Evolutionary conservation across 352 stramenopile species (phyloP), one percentile per base, ranked within the genome.

Genomic region (Blastocystis sp.): DNA sequence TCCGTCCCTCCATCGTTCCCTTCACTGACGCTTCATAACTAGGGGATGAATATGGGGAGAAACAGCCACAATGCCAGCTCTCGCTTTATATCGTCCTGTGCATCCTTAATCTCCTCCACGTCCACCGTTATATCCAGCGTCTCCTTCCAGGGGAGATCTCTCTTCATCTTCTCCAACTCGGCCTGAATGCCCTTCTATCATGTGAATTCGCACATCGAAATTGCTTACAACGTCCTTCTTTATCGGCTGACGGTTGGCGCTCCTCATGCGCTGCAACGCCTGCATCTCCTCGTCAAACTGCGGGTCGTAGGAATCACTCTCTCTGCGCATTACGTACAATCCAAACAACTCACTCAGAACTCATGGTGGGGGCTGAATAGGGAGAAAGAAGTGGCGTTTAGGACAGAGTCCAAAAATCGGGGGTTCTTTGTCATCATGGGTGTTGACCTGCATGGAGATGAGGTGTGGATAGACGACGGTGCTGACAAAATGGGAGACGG

Each of bases 21-120:
- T 77, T 87, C 28, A 87, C 62, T 3, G 77, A 77, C 10, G 77
- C 77, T 78, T 87, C 77, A 45, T 87, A 87, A 28, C 77, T 87
- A 82, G 17, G 60, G 10, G 63, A 24, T 43, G 21, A 80, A 24
- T 59, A 7, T 2, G 79, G 4, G 38, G n/a, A 14, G 19, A 34
- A 45, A 54, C 42, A 61, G 11, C 62, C 59, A 87, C 77, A 87
- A 87, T 0, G 77, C 77, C 42, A 87, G 24, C 52, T 87, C 77
- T 76, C 77, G 60, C 52, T 87, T 74, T 19, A 87, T 87, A 87
- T 87, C 77, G 40, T 87, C 77, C 38, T 87, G n/a, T 14, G 77
- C 17, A 77, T 87, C 28, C 11, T 87, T 38, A 60, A 87, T 78
- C 54, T 87, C 54, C 11, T 19, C 40, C 10, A 87, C 21, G 19